These are phyloP conservation scores for Lablab purpureus DNA, from an alignment of 306 rosid genomes.

Conservation along the genomic window DNA sequence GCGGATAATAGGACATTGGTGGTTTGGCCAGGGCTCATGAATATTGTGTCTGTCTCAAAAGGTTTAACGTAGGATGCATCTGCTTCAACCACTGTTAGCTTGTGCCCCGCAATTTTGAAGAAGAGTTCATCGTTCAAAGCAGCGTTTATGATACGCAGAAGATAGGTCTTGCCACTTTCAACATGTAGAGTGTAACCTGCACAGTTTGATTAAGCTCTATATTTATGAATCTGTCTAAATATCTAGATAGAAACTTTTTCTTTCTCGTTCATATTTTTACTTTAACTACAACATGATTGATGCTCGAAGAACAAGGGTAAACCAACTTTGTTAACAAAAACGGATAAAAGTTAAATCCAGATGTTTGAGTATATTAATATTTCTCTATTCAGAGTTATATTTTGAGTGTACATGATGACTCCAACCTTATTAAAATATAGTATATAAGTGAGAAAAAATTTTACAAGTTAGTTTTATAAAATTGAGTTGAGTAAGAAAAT, in stretches of 20 bases:
- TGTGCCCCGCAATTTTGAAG: constrained; percentile 75
- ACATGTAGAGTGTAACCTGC: constrained; percentile 74
- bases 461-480: too few relatives aligned
- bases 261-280: too few relatives aligned
- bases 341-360: too few relatives aligned
- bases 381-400: too few relatives aligned
- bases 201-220: constrained; percentile 30
- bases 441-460: too few relatives aligned
- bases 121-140: constrained; percentile 77
- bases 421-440: too few relatives aligned
- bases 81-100: constrained; percentile 69
- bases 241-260: neutral
- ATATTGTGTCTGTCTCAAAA: constrained; percentile 66
- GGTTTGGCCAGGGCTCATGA: constrained; percentile 81
- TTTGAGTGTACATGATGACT: too few relatives aligned
- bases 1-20: constrained; percentile 68
- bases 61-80: constrained; percentile 81
- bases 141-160: constrained; percentile 78
- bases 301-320: too few relatives aligned
- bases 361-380: too few relatives aligned
- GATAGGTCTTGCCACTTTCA: constrained; percentile 73
- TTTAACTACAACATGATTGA: too few relatives aligned
- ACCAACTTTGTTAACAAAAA: too few relatives aligned
- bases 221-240: neutral
- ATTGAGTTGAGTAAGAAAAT: too few relatives aligned